Conservation (phyloP, 2,329 filamentous ascomycete species). For the Metarhizium album region DNA sequence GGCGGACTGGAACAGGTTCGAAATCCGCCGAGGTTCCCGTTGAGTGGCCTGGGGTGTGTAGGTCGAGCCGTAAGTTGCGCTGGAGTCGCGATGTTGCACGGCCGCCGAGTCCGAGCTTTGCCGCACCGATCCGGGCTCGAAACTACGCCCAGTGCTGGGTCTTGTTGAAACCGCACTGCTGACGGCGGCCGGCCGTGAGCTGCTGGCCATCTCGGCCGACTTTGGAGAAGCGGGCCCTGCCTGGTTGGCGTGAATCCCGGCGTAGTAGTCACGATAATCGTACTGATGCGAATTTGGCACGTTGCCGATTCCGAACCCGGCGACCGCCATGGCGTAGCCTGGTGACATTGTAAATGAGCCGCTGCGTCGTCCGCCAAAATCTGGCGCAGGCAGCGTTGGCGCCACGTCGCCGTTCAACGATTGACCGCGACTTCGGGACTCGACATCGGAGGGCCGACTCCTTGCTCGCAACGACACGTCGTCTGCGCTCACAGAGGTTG, state of each 20-base stretch:
- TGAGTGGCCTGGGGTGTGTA: conserved; percentile 33
- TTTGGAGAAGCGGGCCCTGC: conserved; percentile 48
- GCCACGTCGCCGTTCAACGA: conserved; percentile 54
- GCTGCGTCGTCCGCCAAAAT: conserved; percentile 55
- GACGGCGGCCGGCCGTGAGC: conserved; percentile 36
- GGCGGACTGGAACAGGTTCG: conserved; percentile 77
- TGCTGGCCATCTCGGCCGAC: conserved; percentile 40
- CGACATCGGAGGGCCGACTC: conserved; percentile 37
- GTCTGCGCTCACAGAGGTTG: conserved; percentile 45
- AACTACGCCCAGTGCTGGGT: conserved; percentile 50
- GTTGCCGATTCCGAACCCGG: conserved; percentile 8
- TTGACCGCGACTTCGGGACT: conserved; percentile 43
- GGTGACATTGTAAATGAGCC: conserved; percentile 55
- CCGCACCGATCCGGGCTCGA: conserved; percentile 41
- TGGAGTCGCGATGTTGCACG: conserved; percentile 41
- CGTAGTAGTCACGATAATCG: conserved; percentile 46
- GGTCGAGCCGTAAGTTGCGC: conserved; percentile 41
- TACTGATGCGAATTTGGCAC: conserved; percentile 42
- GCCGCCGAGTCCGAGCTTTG: conserved; percentile 41
- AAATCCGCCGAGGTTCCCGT: conserved; percentile 51
- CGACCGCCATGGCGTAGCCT: conserved; percentile 23
- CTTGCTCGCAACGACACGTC: conserved; percentile 38
- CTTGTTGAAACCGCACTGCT: conserved; percentile 30
- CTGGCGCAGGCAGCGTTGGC: conserved; percentile 53
- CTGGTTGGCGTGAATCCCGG: conserved; percentile 27